Base-by-base conservation (phyloP, 129 eudicot genomes). In the Arctium minus region DNA sequence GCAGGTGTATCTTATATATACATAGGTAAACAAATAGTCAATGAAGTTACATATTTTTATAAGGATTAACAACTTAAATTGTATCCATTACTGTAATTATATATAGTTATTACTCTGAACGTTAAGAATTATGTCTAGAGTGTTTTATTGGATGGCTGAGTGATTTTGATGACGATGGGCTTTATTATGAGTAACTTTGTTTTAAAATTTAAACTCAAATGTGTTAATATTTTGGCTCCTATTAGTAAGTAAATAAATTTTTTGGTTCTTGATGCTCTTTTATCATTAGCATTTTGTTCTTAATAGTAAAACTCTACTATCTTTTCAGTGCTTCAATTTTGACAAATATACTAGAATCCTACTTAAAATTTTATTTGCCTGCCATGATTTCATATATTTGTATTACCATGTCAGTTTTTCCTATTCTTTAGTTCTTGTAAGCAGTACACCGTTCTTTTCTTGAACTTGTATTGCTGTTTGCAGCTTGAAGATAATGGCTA, bases 401-500 rank as follows among this genome's bases (percentile, higher is more conserved):
- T 11, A 68, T 9, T 30, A 8, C 50, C 9, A 13, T 12, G 36
- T 69, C 15, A 22, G 13, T n/a, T 9, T 22, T 36, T 29, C 11
- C 3, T 35, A 35, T 35, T 1, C 33, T 6, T 18, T 44, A n/a
- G 15, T 44, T 5, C n/a, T 64, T 29, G 7, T 31, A 13, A 22
- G 27, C 27, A 22, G 27, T 22, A 30, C 29, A 1, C 53, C 7
- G 17, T 50, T 56, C 15, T 68, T 60, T 38, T 5, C 8, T 40
- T 3, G 22, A 15, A 5, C 8, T 62, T 70, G 8, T 73, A 5
- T 73, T 79, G 75, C 6, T 44, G 68, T 79, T 27, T 84, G 86
- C 89, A 94, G 96, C 6, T 44, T 94, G 93, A 94, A 91, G 91
- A 72, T 30, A 80, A 92, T 94, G 97, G 82, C 78, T 1, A 94